These are phyloP conservation scores for Peziza echinospora DNA, from an alignment of 495 filamentous ascomycete genomes.

Conservation along the genomic window DNA sequence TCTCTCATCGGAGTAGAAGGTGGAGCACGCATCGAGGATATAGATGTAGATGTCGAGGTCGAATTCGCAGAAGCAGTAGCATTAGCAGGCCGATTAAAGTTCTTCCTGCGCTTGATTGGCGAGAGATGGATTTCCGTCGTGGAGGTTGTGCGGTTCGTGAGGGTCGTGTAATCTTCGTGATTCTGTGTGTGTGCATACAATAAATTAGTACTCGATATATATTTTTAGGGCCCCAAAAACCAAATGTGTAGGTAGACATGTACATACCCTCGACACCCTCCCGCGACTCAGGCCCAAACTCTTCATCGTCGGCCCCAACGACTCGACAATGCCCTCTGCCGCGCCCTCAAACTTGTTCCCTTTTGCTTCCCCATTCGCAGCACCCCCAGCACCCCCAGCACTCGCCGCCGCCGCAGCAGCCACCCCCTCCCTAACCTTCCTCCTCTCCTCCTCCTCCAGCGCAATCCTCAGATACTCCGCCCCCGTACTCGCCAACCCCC, in stretches of 20 bases:
- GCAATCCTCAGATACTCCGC: slow-evolving; percentile 14
- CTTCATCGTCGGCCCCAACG: too few species aligned
- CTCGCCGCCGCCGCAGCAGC: slow-evolving; percentile 1
- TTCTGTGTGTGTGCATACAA: slow-evolving; percentile 14
- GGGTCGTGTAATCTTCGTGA: slow-evolving; percentile 12
- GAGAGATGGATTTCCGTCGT: slow-evolving; percentile 42
- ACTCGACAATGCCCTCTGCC: slow-evolving; percentile 11
- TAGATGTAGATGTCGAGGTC: too few species aligned
- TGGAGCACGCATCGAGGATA: too few species aligned
- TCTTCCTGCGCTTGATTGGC: slow-evolving; percentile 41
- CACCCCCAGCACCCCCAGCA: slow-evolving; percentile 6
- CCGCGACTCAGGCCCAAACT: too few species aligned
- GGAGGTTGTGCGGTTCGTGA: slow-evolving; percentile 36
- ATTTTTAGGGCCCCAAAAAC: too few species aligned
- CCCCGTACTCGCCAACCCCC: slow-evolving; percentile 5
- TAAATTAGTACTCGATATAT: too few species aligned
- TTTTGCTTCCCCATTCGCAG: slow-evolving; percentile 3
- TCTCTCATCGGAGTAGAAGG: background rate
- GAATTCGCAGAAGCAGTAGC: too few species aligned
- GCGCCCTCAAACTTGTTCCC: slow-evolving; percentile 2
- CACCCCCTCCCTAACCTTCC: slow-evolving; percentile 6
- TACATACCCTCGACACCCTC: too few species aligned
- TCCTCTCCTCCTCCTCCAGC: slow-evolving; percentile 1
- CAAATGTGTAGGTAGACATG: too few species aligned
- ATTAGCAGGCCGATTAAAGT: background rate